Evolutionary conservation across 345 rosid species (phyloP), one percentile per base, ranked within the genome.

Genomic region (Hibiscus trionum): DNA sequence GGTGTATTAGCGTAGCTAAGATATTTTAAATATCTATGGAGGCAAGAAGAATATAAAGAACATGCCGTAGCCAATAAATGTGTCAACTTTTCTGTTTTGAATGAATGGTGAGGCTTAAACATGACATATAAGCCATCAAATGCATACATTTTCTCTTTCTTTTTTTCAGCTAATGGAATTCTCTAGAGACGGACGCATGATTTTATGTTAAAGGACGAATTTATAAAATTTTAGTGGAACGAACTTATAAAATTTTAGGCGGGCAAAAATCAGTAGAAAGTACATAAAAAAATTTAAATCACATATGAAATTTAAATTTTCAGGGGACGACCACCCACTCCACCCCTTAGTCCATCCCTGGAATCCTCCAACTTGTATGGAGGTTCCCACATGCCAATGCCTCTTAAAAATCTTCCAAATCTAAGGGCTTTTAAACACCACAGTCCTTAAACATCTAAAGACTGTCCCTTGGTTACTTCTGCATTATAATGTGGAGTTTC

Each of bases 21-120:
- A 39, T 39, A 39, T 39, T 39, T 39, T 39, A 44, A 42, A 42
- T 9, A n/a, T 26, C n/a, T 39, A 11, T 5, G 57, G 74, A 50
- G 66, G 70, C 71, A 73, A 73, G 53, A 26, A 24, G 71, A 73
- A 73, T 64, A 64, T 63, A 37, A 47, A 15, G 76, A 73, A 64
- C 76, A 73, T 73, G 70, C 39, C 3, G 27, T 17, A 73, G 62
- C 11, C 9, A 35, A 59, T 2, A 31, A 17, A 27, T 19, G 70
- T 11, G 70, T 17, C 12, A 14, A 55, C 76, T 73, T 64, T 63
- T 53, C 52, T 63, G 9, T 57, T 11, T 29, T 62, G 19, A 46
- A 50, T 19, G 69, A 62, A 56, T 19, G 69, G 69, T 72, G 11
- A 42, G 59, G 69, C 69, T 47, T 61, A 72, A 72, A 35, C 69